A percentile compares a stretch with the other conserved stretches of the same genome.
Conservation (phyloP, 306 rosid genomes). For the Vicia villosa region DNA sequence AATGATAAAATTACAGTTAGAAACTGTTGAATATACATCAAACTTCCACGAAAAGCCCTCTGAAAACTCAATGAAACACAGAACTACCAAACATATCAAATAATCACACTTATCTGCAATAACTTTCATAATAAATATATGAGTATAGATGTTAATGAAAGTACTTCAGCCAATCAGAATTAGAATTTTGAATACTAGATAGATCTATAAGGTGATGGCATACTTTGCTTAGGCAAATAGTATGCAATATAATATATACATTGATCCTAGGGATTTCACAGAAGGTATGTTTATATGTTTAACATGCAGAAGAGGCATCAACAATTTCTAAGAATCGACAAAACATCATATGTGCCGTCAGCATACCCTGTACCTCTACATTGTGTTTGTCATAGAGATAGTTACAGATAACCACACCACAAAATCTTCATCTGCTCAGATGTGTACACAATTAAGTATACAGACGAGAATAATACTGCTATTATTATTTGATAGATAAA, state of each 20-base stretch:
- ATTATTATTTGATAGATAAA: background rate
- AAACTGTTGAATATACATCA: conserved; percentile 7
- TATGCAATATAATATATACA: conserved; percentile 4
- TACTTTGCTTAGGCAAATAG: background rate
- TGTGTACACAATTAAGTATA: conserved; percentile 14
- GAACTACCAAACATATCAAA: conserved; percentile 16
- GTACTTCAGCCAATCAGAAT: background rate
- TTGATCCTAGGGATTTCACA: background rate
- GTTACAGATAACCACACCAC: background rate
- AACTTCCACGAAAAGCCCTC: background rate
- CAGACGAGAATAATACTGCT: background rate
- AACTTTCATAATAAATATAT: background rate
- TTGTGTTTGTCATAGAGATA: background rate
- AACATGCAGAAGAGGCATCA: background rate
- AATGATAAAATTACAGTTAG: conserved; percentile 17
- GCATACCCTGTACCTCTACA: conserved; percentile 4
- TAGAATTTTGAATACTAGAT: background rate
- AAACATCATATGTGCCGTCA: conserved; percentile 13
- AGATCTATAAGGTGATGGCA: background rate
- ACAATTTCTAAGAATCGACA: background rate
- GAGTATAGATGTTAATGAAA: background rate
- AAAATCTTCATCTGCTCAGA: conserved; percentile 15
- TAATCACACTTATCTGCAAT: conserved; percentile 8
- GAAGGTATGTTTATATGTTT: background rate
- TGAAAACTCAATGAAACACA: conserved; percentile 20